Evolutionary conservation across 345 rosid genomes (phyloP), one percentile per base, ranked within the genome.

Genomic region (Salix arbutifolia): DNA sequence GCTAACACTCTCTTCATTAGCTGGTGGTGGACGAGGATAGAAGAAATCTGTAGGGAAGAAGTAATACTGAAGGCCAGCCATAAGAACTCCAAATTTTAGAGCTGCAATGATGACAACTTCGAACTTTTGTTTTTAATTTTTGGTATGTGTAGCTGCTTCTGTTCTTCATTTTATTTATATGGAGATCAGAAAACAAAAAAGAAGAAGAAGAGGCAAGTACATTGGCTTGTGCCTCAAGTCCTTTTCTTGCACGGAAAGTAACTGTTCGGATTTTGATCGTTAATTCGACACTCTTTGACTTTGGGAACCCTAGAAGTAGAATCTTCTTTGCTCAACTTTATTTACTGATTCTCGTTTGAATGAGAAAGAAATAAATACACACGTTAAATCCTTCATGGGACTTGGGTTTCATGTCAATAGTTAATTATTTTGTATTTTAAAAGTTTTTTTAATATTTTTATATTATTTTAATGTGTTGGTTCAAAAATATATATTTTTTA

Each of bases 1-100:
- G 60, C 25, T 53, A 8, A 53, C 25, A 53, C 25, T 53, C 3
- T 53, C 60, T 53, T 52, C 8, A 53, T 21, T 21, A 2, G 23
- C 60, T 21, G 74, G 11, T 44, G 33, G 71, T 72, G 7, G 67
- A 2, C 75, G 80, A 31, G 80, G 80, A 35, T 77, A 77, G 44
- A 7, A 65, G 73, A 77, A 77, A 71, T 77, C 80, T 3, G 80
- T 77, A 17, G 80, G 80, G n/a, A 77, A 77, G 21, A 77, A 77
- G 75, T 77, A 46, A 28, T 77, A 71, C 8, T 70, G 75, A 35
- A 71, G 80, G 1, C 80, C 80, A 42, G 80, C 80, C 80, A 77
- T 76, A 26, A 33, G 1, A n/a, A 25, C 53, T 16, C 60, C 60
- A 53, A 8, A 53, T 21, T 21, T 1, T 5, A 23, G 8, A 53